Percentiles rank a stretch among this genome's conserved stretches.
Conservation (phyloP, 441 rosid species). For the Gossypium davidsonii region DNA sequence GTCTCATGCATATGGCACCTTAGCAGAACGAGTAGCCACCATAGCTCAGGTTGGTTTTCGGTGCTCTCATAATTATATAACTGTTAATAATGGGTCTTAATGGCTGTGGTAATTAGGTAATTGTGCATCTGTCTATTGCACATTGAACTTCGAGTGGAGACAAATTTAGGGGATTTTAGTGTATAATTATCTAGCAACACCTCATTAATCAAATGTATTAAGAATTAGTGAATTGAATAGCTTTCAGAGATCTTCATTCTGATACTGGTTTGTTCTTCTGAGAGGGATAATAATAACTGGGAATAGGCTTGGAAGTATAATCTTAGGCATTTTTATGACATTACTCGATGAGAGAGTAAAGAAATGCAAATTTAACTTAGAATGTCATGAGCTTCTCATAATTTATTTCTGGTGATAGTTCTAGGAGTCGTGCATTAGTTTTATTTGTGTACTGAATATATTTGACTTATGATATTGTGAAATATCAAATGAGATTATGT, state of each 20-base stretch:
- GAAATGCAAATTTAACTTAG: not conserved
- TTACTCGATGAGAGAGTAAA: not conserved
- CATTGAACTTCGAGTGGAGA: not conserved
- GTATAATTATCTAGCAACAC: not conserved
- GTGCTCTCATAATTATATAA: not conserved
- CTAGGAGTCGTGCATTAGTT: not conserved
- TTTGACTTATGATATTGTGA: not conserved
- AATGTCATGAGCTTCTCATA: not conserved
- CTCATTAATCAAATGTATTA: not conserved
- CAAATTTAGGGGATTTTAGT: not conserved
- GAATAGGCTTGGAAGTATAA: not conserved
- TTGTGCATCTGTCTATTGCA: not conserved
- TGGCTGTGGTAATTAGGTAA: not conserved
- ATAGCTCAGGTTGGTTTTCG: slow-evolving; percentile 69
- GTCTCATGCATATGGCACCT: slow-evolving; percentile 83
- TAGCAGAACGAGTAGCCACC: slow-evolving; percentile 71
- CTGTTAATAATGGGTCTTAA: not conserved
- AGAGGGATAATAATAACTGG: not conserved
- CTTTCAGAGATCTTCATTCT: not conserved
- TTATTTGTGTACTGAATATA: not conserved
- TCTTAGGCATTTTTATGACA: not conserved
- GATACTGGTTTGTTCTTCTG: not conserved
- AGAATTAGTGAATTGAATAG: not conserved
- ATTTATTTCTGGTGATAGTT: slow-evolving; percentile 2
- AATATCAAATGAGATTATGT: not conserved